Conservation (phyloP, 768 basidiomycete species). For the Suillus plorans region DNA sequence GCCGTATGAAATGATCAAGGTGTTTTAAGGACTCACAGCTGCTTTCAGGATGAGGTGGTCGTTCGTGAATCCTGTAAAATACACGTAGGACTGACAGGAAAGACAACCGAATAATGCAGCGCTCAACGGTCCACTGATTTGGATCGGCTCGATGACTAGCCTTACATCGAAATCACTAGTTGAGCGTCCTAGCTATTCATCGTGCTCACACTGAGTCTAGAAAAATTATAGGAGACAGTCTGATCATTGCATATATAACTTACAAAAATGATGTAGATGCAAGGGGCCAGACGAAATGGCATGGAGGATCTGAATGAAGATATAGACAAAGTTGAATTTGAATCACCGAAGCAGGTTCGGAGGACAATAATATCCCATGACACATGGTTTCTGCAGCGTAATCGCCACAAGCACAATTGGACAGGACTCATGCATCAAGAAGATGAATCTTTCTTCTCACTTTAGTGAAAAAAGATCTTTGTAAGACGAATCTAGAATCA, state of each 20-base stretch:
- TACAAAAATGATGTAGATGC: not conserved
- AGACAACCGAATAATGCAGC: constrained; percentile 15
- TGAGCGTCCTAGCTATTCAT: not conserved
- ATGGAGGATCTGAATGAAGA: too few relatives aligned
- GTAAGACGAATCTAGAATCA: too few relatives aligned
- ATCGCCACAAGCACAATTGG: too few relatives aligned
- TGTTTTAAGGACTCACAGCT: not conserved
- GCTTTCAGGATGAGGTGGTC: constrained; percentile 5
- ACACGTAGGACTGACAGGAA: constrained; percentile 12
- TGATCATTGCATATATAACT: not conserved
- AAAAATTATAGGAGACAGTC: not conserved
- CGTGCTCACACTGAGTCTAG: not conserved
- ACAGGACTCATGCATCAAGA: too few relatives aligned
- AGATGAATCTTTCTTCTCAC: too few relatives aligned
- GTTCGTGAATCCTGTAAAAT: constrained; percentile 10
- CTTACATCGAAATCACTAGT: not conserved
- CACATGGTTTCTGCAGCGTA: too few relatives aligned
- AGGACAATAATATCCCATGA: too few relatives aligned
- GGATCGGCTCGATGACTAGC: constrained; percentile 10
- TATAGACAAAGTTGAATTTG: too few relatives aligned
- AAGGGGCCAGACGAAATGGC: too few relatives aligned
- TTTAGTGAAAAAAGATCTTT: too few relatives aligned
- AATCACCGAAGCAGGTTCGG: too few relatives aligned
- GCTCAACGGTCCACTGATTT: constrained; percentile 12
- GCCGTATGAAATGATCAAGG: not conserved